Percentiles rank a stretch among this genome's conserved stretches.
These are phyloP conservation scores for Cajanus cajan DNA, from an alignment of 306 rosid species.

Conservation along the genomic window DNA sequence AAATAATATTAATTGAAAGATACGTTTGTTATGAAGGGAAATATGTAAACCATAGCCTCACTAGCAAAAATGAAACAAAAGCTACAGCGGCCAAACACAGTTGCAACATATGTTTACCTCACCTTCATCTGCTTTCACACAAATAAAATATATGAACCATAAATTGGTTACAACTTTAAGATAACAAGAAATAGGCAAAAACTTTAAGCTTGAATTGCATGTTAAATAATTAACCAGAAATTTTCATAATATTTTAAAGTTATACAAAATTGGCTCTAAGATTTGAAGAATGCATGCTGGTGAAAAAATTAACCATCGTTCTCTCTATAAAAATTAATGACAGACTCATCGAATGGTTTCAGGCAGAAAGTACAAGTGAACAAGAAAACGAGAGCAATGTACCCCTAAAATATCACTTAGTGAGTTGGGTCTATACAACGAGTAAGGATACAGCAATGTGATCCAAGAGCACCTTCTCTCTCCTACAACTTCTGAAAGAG, in stretches of 20 bases:
- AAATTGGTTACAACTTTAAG: neutral
- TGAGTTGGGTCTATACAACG: too few species aligned
- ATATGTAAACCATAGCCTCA: slow-evolving; percentile 6
- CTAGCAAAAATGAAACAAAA: slow-evolving; percentile 1
- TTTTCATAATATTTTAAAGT: slow-evolving; percentile 5
- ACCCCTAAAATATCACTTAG: too few species aligned
- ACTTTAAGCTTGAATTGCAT: neutral
- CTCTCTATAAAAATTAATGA: too few species aligned
- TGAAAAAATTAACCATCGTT: too few species aligned
- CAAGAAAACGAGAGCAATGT: too few species aligned
- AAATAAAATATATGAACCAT: neutral
- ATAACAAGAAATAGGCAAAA: neutral
- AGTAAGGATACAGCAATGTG: too few species aligned
- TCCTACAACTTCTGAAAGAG: too few species aligned
- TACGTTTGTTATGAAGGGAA: neutral
- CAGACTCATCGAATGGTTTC: too few species aligned
- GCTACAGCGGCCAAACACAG: neutral
- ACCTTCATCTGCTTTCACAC: neutral
- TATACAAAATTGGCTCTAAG: neutral
- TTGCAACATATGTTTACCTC: neutral
- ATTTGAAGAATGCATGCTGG: neutral
- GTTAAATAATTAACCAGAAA: neutral
- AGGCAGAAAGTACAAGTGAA: too few species aligned
- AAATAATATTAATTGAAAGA: neutral
- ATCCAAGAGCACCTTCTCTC: too few species aligned